These are phyloP conservation scores for Thraustochytrium striatum DNA, from an alignment of 352 stramenopile species.

Conservation along the genomic window DNA sequence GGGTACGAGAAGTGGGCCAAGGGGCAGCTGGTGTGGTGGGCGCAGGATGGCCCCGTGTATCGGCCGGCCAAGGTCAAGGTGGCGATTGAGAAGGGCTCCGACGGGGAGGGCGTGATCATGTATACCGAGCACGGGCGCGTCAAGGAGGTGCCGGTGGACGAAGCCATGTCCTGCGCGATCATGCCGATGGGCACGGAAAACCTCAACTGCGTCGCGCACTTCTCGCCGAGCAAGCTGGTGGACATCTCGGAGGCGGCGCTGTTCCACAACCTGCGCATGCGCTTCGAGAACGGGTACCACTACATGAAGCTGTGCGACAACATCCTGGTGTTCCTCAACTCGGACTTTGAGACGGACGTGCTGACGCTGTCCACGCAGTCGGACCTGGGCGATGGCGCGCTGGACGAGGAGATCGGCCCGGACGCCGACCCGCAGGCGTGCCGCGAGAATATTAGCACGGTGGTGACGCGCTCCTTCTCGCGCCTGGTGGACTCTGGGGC, in stretches of 20 bases:
- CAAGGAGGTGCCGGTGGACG: neutral
- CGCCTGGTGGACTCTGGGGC: neutral
- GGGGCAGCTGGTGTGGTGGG: conserved; percentile 22
- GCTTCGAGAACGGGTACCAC: conserved; percentile 13
- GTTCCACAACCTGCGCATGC: conserved; percentile 31
- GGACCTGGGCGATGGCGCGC: neutral
- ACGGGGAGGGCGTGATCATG: neutral
- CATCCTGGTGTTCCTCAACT: conserved; percentile 30
- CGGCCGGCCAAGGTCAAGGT: conserved; percentile 10
- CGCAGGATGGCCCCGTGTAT: neutral
- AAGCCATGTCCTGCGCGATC: neutral
- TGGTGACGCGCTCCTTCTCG: conserved; percentile 1
- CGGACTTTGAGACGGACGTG: conserved; percentile 32
- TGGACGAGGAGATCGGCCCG: neutral
- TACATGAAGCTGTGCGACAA: conserved; percentile 7
- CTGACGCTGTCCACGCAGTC: conserved; percentile 25
- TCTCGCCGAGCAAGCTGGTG: neutral
- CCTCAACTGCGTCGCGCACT: conserved; percentile 20
- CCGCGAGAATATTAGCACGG: neutral
- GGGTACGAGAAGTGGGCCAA: conserved; percentile 11
- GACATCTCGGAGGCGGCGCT: conserved; percentile 8
- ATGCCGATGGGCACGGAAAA: conserved; percentile 35
- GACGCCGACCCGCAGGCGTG: neutral
- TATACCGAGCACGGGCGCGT: neutral
- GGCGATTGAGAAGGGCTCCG: neutral